phyloP scores from a whole-genome alignment of 495 filamentous ascomycete genomes.

The Xylaria castorea region DNA sequence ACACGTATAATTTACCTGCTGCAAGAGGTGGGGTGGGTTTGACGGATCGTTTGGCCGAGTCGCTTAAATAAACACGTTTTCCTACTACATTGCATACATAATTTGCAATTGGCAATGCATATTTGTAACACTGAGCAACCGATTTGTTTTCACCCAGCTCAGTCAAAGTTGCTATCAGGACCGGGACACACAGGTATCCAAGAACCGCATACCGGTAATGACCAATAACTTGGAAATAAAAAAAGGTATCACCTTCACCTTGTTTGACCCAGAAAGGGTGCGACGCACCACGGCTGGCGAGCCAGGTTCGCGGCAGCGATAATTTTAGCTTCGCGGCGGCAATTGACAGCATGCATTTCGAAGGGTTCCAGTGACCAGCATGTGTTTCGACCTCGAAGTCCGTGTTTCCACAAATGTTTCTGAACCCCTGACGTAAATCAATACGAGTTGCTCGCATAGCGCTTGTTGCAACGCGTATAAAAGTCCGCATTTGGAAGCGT shows the following conservation, averaged over 20 bases:
- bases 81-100: slow-evolving; percentile 1
- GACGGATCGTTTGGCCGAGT: slow-evolving; percentile 13
- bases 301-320: slow-evolving; percentile 20
- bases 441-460: slow-evolving; percentile 38
- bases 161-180: slow-evolving; percentile 4
- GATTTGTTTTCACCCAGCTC: slow-evolving; percentile 21
- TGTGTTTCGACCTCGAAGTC: slow-evolving; percentile 9
- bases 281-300: slow-evolving; percentile 33
- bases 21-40: slow-evolving; percentile 20
- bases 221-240: slow-evolving; percentile 13
- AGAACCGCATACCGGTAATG: neutral
- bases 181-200: neutral
- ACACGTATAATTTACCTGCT: slow-evolving; percentile 10
- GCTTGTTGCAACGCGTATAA: slow-evolving; percentile 38
- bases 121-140: slow-evolving; percentile 31
- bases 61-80: slow-evolving; percentile 19
- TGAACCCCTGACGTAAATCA: slow-evolving; percentile 26
- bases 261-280: slow-evolving; percentile 35
- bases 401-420: slow-evolving; percentile 33
- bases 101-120: slow-evolving; percentile 30
- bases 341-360: slow-evolving; percentile 4
- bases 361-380: slow-evolving; percentile 7
- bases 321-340: slow-evolving; percentile 28
- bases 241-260: slow-evolving; percentile 35
- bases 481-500: slow-evolving; percentile 18